Evolutionary conservation across 2,329 filamentous ascomycete species (phyloP).

Genomic region (Sporothrix pallida): DNA sequence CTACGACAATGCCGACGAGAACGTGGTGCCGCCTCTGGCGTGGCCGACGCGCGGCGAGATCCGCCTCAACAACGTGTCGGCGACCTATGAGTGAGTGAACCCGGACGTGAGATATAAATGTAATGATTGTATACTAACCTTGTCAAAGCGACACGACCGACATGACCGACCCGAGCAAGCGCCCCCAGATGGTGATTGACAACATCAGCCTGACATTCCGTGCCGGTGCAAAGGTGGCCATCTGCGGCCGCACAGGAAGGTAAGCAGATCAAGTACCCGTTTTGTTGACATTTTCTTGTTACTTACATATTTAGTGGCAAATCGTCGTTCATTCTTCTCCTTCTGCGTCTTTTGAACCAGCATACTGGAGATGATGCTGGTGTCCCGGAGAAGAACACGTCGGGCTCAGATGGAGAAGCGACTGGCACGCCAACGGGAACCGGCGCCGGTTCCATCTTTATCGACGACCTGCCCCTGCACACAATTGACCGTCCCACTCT

Average conservation of each 20-base stretch:
- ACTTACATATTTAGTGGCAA: constrained; percentile 46
- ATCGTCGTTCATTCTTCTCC: constrained; percentile 50
- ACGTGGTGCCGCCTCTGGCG: constrained; percentile 37
- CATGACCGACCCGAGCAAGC: constrained; percentile 30
- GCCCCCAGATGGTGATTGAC: constrained; percentile 39
- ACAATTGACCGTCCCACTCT: constrained; percentile 51
- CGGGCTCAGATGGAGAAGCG: not conserved
- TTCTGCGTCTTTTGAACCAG: constrained; percentile 52
- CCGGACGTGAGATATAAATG: not conserved
- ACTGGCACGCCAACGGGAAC: constrained; percentile 33
- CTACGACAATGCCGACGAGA: constrained; percentile 40
- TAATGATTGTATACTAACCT: not conserved
- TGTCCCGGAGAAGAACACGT: not conserved
- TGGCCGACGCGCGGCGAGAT: constrained; percentile 42
- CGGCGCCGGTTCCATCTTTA: constrained; percentile 42
- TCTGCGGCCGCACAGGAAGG: constrained; percentile 53
- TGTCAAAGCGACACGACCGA: constrained; percentile 1
- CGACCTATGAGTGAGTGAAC: constrained; percentile 39
- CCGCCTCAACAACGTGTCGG: constrained; percentile 40
- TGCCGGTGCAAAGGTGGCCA: constrained; percentile 48
- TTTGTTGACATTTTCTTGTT: not conserved
- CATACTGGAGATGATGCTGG: not conserved
- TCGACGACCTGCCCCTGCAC: constrained; percentile 51
- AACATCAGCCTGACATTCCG: constrained; percentile 43
- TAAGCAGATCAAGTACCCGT: not conserved